Conservation (phyloP, 2,329 filamentous ascomycete genomes). For the Eutypa lata region DNA sequence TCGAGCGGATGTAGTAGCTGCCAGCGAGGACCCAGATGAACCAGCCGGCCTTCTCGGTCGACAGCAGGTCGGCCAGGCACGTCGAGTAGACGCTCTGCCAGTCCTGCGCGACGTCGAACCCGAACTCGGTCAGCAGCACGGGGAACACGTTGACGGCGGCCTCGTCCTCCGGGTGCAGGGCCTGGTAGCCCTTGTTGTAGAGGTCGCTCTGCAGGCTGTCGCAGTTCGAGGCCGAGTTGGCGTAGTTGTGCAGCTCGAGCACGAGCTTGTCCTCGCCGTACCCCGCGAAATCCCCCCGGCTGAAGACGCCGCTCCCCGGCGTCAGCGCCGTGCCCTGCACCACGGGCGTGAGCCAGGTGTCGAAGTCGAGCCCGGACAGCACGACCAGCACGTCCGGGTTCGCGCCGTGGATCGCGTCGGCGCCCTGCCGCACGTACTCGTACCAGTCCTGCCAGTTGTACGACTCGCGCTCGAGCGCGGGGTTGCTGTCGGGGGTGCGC, state of each 20-base stretch:
- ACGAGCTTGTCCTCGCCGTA: slow-evolving; percentile 52
- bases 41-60: slow-evolving; percentile 49
- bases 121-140: slow-evolving; percentile 52
- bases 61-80: slow-evolving; percentile 49
- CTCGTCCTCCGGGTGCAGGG: slow-evolving; percentile 37
- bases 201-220: slow-evolving; percentile 42
- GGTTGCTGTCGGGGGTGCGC: slow-evolving; percentile 39
- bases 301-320: slow-evolving; percentile 43
- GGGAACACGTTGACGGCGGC: slow-evolving; percentile 42
- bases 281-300: slow-evolving; percentile 41
- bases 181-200: slow-evolving; percentile 51
- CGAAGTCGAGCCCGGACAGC: slow-evolving; percentile 56
- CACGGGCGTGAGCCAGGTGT: slow-evolving; percentile 52
- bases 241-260: slow-evolving; percentile 61
- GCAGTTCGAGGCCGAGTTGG: slow-evolving; percentile 48
- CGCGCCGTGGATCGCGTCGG: slow-evolving; percentile 46
- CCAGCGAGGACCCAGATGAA: slow-evolving; percentile 57
- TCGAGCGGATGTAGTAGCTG: slow-evolving; percentile 55
- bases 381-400: slow-evolving; percentile 55
- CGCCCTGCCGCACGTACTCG: slow-evolving; percentile 44
- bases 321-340: slow-evolving; percentile 45
- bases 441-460: slow-evolving; percentile 61
- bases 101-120: slow-evolving; percentile 44
- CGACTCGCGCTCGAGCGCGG: slow-evolving; percentile 26
- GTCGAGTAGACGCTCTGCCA: slow-evolving; percentile 48